A percentile compares a stretch with the other conserved stretches of the same genome.
phyloP scores from a whole-genome alignment of 2,329 filamentous ascomycete species.

The Stylonectria norvegica region DNA sequence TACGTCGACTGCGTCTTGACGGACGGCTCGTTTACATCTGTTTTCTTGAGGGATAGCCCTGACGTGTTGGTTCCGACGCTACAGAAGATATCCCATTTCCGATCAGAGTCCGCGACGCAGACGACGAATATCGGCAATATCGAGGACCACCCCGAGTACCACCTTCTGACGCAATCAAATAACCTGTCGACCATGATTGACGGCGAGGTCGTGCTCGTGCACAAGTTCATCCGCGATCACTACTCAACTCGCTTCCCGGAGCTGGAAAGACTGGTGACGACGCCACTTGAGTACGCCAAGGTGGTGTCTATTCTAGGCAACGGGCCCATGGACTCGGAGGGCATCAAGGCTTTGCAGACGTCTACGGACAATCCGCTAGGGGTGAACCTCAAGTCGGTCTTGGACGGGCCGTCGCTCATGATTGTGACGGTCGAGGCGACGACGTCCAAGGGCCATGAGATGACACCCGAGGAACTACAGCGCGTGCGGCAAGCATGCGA shows the following conservation, averaged over 20 bases:
- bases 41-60: slow-evolving; percentile 59
- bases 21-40: slow-evolving; percentile 59
- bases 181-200: slow-evolving; percentile 89
- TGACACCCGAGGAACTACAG: slow-evolving; percentile 71
- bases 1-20: slow-evolving; percentile 16
- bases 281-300: slow-evolving; percentile 92
- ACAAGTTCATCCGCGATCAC: slow-evolving; percentile 95
- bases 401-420: slow-evolving; percentile 91
- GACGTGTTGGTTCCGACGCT: slow-evolving; percentile 52
- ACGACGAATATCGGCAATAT: slow-evolving; percentile 72
- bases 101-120: slow-evolving; percentile 63
- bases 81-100: slow-evolving; percentile 78
- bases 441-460: slow-evolving; percentile 75
- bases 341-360: slow-evolving; percentile 74
- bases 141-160: slow-evolving; percentile 89
- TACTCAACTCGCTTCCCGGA: slow-evolving; percentile 94
- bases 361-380: slow-evolving; percentile 76
- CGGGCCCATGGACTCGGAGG: slow-evolving; percentile 75
- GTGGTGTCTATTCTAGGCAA: slow-evolving; percentile 91
- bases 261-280: slow-evolving; percentile 83
- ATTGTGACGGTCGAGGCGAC: slow-evolving; percentile 93
- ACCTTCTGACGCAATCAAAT: slow-evolving; percentile 83
- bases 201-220: slow-evolving; percentile 85
- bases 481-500: slow-evolving; percentile 75
- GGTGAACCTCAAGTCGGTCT: slow-evolving; percentile 70